Percentiles rank a stretch among this genome's conserved stretches.
phyloP scores from a whole-genome alignment of 345 rosid genomes.

The Euclidium syriacum region DNA sequence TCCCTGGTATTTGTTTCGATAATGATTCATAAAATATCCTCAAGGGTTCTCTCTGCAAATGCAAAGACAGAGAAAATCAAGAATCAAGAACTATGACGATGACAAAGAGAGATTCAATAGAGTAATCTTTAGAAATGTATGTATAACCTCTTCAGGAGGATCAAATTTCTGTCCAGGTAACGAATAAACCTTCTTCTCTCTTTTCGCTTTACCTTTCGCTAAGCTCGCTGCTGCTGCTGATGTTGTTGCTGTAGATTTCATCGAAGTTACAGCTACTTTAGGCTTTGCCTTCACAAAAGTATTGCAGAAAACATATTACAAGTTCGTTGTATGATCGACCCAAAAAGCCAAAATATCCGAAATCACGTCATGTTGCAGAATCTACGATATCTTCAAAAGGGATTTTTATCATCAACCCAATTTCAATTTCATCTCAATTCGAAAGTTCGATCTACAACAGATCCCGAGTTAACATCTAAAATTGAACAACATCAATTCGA shows the following conservation, averaged over 20 bases:
- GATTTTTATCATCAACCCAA: background rate
- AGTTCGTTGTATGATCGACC: slow-evolving; percentile 10
- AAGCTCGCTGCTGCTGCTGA: slow-evolving; percentile 35
- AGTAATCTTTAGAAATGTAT: background rate
- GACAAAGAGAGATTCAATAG: slow-evolving; percentile 1
- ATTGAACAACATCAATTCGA: background rate
- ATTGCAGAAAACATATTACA: slow-evolving; percentile 20
- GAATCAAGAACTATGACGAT: background rate
- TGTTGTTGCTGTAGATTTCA: slow-evolving; percentile 33
- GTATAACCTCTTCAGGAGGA: slow-evolving; percentile 81
- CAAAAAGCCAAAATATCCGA: background rate
- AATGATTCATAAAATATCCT: slow-evolving; percentile 91
- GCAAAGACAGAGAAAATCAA: background rate
- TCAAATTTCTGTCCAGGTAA: slow-evolving; percentile 83
- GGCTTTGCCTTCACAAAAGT: slow-evolving; percentile 49
- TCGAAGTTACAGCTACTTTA: slow-evolving; percentile 41
- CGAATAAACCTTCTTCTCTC: slow-evolving; percentile 85
- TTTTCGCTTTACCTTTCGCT: slow-evolving; percentile 61
- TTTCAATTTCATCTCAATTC: background rate
- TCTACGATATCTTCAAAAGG: background rate
- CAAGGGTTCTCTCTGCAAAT: slow-evolving; percentile 82
- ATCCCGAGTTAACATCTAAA: background rate
- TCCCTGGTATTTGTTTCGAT: slow-evolving; percentile 71
- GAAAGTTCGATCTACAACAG: background rate
- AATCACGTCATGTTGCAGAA: background rate